These are phyloP conservation scores for Phlegmacium glaucopus DNA, from an alignment of 768 basidiomycete genomes.

Conservation along the genomic window DNA sequence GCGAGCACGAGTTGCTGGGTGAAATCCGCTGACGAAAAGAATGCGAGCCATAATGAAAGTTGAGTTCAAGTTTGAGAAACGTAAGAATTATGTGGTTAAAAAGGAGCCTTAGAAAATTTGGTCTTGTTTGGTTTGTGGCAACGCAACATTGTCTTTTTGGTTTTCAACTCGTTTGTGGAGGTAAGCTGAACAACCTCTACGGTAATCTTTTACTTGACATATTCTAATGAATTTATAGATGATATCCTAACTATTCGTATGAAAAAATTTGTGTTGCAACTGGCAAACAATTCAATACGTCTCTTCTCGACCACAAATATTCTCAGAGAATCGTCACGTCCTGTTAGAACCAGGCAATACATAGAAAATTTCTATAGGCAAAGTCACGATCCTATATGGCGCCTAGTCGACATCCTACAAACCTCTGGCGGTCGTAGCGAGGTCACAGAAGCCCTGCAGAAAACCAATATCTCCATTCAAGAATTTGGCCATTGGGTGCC, in stretches of 20 bases:
- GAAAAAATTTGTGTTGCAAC: slow-evolving; percentile 5
- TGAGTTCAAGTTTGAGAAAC: slow-evolving; percentile 5
- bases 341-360: slow-evolving; percentile 26
- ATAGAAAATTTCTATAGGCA: slow-evolving; percentile 31
- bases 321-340: slow-evolving; percentile 12
- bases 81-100: not conserved
- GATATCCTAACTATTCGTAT: slow-evolving; percentile 6
- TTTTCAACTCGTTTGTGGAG: not conserved
- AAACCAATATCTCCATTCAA: slow-evolving; percentile 28
- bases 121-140: slow-evolving; percentile 16
- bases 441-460: slow-evolving; percentile 27
- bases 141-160: not conserved
- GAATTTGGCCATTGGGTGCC: slow-evolving; percentile 40
- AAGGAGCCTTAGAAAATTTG: slow-evolving; percentile 14
- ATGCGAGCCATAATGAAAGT: slow-evolving; percentile 64
- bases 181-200: not conserved
- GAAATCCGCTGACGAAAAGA: slow-evolving; percentile 84
- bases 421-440: slow-evolving; percentile 18
- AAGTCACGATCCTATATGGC: slow-evolving; percentile 40
- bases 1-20: slow-evolving; percentile 76
- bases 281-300: slow-evolving; percentile 5
- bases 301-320: slow-evolving; percentile 10
- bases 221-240: slow-evolving; percentile 2
- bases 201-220: not conserved
- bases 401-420: slow-evolving; percentile 33